Evolutionary conservation across 306 rosid species (phyloP), one percentile per base, ranked within the genome.

Genomic region (Sicyos edulis): DNA sequence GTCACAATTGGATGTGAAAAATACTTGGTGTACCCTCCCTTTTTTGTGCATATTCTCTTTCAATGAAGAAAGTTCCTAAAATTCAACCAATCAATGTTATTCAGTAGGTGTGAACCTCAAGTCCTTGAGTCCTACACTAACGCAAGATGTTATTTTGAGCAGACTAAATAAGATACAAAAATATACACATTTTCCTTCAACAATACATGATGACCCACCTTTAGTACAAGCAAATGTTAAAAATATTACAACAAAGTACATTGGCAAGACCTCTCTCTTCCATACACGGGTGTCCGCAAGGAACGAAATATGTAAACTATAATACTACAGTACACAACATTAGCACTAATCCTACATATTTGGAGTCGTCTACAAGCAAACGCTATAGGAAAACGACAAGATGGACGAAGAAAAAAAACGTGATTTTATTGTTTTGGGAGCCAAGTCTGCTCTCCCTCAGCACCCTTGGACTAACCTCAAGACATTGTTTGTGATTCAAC

Each of bases 201-300:
- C 47, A 55, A 51, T 8, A 44, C 51, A 54, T 7, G 12, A 40
- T 42, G 40, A 21, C 24, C 72, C 13, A 66, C 42, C 54, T 8
- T 20, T 20, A 16, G 71, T 44, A 66, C 56, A 67, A 45, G 45
- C 72, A 14, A 47, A 47, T 67, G 15, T 47, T 24, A 69, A 69
- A 17, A 50, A 50, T 14, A 7, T 42, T 65, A 69, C 73, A 69
- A 50, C 58, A 24, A 69, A 45, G 47, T 24, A 69, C 45, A 68
- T 15, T 24, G 24, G 58, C 47, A 50, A 29, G 73, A 16, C 32
- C 45, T 69, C 16, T 7, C 54, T 47, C 57, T 16, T 40, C 40
- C 32, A 49, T 67, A 11, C 17, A 11, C 17, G 57, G 50, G 44
- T 6, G 19, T n/a, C 17, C 24, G 47, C 40, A 9, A 69, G 29